Conservation (phyloP, 805 yeast genomes). For the Saccharomycopsis sp. region DNA sequence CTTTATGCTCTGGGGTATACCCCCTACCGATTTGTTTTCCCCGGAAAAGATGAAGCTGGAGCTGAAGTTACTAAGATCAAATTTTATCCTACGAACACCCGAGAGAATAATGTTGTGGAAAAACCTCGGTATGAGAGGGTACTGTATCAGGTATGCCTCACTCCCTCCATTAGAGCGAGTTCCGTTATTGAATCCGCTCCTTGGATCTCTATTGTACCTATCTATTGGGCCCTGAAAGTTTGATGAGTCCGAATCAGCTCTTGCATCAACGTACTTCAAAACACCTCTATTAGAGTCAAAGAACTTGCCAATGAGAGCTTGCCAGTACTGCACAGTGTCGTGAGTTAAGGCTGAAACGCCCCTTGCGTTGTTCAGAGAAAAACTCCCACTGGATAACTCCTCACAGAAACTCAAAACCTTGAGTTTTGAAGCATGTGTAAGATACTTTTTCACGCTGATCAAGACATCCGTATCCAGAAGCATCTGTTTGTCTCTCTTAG, state of each 20-base stretch:
- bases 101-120: conserved; percentile 8
- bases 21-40: background rate
- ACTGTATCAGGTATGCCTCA: conserved; percentile 7
- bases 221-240: too few species aligned
- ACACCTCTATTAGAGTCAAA: conserved; percentile 6
- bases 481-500: background rate
- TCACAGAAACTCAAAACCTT: conserved; percentile 13
- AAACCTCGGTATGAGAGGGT: conserved; percentile 14
- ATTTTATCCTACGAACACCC: conserved; percentile 12
- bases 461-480: background rate
- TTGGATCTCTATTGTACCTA: too few species aligned
- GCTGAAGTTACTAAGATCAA: conserved; percentile 5
- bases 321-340: conserved; percentile 12
- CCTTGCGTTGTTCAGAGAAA: conserved; percentile 1
- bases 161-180: background rate
- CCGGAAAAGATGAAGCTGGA: conserved; percentile 4
- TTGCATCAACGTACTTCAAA: conserved; percentile 5
- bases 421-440: conserved; percentile 14
- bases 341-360: conserved; percentile 1
- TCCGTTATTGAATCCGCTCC: background rate
- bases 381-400: conserved; percentile 5
- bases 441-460: conserved; percentile 6
- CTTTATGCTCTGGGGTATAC: conserved; percentile 2
- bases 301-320: conserved; percentile 12
- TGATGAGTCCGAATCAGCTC: too few species aligned